Evolutionary conservation across 768 basidiomycete species (phyloP).

Genomic region (Suillus variegatus): DNA sequence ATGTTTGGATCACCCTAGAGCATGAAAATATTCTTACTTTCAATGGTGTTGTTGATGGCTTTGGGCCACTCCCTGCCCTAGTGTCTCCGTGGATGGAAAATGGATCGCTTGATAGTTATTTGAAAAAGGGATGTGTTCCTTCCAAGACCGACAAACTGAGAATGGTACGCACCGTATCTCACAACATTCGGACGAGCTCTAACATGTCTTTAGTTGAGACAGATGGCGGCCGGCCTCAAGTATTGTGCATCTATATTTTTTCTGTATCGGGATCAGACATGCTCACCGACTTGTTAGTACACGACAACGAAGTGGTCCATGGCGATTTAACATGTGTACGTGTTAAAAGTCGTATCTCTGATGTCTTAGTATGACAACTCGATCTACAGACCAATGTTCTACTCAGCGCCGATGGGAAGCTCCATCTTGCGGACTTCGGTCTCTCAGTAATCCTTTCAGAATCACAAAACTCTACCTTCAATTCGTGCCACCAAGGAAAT

Average conservation of each 20-base stretch:
- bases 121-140: conserved; percentile 14
- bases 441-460: conserved; percentile 37
- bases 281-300: conserved; percentile 8
- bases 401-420: conserved; percentile 31
- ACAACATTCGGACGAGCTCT: not conserved
- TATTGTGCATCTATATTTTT: conserved; percentile 7
- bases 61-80: conserved; percentile 22
- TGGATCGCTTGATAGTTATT: conserved; percentile 32
- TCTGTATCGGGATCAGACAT: too few species aligned
- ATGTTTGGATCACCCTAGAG: conserved; percentile 8
- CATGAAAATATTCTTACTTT: conserved; percentile 22
- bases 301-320: conserved; percentile 7
- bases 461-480: conserved; percentile 36
- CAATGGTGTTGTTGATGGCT: conserved; percentile 17
- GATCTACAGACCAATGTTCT: conserved; percentile 37
- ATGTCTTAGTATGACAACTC: not conserved
- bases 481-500: conserved; percentile 30
- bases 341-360: not conserved
- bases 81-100: conserved; percentile 31
- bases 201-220: not conserved
- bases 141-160: conserved; percentile 10
- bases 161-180: conserved; percentile 15
- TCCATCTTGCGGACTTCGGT: conserved; percentile 41
- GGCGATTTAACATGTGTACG: conserved; percentile 15
- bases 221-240: conserved; percentile 6